Evolutionary conservation across 1,284 basidiomycete genomes (phyloP), one percentile per base, ranked within the genome.

Genomic region (Pseudozyma flocculosa): DNA sequence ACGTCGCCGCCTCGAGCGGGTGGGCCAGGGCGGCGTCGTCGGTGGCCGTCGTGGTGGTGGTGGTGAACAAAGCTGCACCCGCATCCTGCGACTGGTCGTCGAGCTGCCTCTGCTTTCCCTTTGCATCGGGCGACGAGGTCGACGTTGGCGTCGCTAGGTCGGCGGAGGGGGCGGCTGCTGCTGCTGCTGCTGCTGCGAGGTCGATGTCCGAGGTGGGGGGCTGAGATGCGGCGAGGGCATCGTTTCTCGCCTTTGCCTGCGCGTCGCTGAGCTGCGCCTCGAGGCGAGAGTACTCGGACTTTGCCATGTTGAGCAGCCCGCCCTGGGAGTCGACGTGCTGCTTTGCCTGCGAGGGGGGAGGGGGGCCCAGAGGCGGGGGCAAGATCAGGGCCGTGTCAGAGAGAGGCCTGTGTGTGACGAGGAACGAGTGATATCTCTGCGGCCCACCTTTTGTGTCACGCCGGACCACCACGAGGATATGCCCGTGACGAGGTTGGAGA

Each of bases 391-490:
- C n/a, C n/a, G n/a, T n/a, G n/a, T n/a, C n/a, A n/a, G n/a, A n/a
- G n/a, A n/a, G 21, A 41, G 11, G 26, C 26, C 5, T 5, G 5
- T 29, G 26, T 11, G 11, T 29, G 26, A 29, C 26, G 11, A 29
- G 26, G 5, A 29, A 29, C 7, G 7, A 29, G 7, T 11, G 26
- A 29, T 7, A 29, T 5, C 26, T 11, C 26, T 29, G 26, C 32
- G 26, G 41, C 61, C 17, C 41, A 66, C 63, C 54, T 72, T 72
- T 29, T 72, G 66, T 43, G 59, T 67, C 17, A 77, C 50, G 29
- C 67, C 71, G 15, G 47, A 55, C 72, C 72, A 77, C 75, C 75
- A 77, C 14, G 50, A 62, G 9, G 70, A 69, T 36, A 77, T 57
- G 36, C 68, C 66, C 13, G 68, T 64, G 0, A 73, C 70, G 19